A percentile compares a stretch with the other conserved stretches of the same genome.
Conservation (phyloP, 345 rosid genomes). For the Eucalyptus rudis region DNA sequence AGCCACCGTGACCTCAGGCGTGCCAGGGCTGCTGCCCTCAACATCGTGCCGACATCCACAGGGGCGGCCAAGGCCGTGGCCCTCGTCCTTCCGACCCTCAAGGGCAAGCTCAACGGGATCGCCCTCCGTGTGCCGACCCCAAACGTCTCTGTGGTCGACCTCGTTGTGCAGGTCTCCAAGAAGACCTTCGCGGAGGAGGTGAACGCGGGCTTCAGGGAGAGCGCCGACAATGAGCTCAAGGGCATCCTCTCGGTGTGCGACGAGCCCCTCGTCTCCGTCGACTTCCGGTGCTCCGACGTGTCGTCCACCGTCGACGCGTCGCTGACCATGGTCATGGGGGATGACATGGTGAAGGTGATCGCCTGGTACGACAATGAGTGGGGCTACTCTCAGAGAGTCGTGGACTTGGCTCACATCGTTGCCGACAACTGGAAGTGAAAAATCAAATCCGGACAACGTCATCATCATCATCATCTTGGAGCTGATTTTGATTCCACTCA, state of each 20-base stretch:
- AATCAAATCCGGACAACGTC: background rate
- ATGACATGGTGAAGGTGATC: conserved; percentile 95
- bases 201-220: conserved; percentile 79
- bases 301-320: conserved; percentile 83
- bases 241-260: conserved; percentile 85
- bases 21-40: conserved; percentile 92
- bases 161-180: conserved; percentile 85
- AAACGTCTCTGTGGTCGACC: conserved; percentile 87
- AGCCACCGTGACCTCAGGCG: conserved; percentile 98
- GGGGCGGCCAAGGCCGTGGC: conserved; percentile 98
- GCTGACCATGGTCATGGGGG: conserved; percentile 97
- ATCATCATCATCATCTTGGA: background rate
- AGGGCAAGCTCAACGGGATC: conserved; percentile 90
- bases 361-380: conserved; percentile 99
- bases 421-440: conserved; percentile 76
- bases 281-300: conserved; percentile 89
- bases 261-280: conserved; percentile 89
- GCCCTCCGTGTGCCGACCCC: conserved; percentile 98
- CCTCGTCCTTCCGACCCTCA: conserved; percentile 80
- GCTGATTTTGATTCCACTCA: background rate
- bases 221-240: conserved; percentile 69
- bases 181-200: conserved; percentile 95
- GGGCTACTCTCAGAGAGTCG: conserved; percentile 99
- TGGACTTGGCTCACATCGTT: conserved; percentile 88
- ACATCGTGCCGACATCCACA: conserved; percentile 91